phyloP scores from a whole-genome alignment of 1,139 yeast genomes.

The Pneumocystis carinii region DNA sequence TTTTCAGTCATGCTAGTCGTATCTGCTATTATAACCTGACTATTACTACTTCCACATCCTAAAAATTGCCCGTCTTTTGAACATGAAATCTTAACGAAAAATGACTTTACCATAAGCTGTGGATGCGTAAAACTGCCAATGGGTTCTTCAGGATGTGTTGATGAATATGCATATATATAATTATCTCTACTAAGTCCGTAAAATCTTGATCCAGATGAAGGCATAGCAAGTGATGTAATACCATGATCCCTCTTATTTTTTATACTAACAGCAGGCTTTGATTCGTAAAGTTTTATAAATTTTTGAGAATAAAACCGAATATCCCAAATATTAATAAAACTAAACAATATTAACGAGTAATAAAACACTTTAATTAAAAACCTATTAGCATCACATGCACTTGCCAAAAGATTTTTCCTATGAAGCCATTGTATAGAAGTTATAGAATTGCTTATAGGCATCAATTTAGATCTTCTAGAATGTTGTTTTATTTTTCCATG shows the following conservation, averaged over 20 bases:
- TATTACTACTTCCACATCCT: neutral
- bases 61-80: slow-evolving; percentile 1
- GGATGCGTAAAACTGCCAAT: slow-evolving; percentile 1
- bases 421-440: slow-evolving; percentile 1
- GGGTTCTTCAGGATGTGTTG: neutral
- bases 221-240: slow-evolving; percentile 1
- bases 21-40: neutral
- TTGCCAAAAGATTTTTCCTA: neutral
- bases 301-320: neutral
- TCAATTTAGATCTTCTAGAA: neutral
- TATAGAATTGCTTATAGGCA: neutral
- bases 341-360: neutral
- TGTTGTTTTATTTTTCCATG: neutral
- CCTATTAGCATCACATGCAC: neutral
- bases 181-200: slow-evolving; percentile 1
- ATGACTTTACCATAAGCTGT: neutral
- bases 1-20: neutral
- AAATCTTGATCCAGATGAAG: neutral
- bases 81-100: neutral
- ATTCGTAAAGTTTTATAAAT: neutral
- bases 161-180: slow-evolving; percentile 1
- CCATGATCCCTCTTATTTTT: neutral
- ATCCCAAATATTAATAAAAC: neutral
- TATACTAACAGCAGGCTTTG: neutral
- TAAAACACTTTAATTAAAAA: neutral